Percentiles rank a stretch among this genome's conserved stretches.
These are phyloP conservation scores for Backusella tarrabulga DNA, from an alignment of 192 early-diverging fungal genomes.

Conservation along the genomic window DNA sequence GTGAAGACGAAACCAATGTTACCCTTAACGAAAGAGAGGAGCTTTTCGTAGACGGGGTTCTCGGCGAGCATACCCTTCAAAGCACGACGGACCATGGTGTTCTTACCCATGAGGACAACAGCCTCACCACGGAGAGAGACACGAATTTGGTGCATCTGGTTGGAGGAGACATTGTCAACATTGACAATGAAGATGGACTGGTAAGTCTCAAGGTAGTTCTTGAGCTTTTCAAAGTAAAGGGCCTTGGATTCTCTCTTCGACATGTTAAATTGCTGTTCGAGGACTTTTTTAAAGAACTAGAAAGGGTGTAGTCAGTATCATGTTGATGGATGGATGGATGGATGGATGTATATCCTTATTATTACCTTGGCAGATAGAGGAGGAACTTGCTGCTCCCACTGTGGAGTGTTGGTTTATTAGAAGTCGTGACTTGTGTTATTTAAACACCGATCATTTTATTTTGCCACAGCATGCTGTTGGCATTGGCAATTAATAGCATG, in stretches of 20 bases:
- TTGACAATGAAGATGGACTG: no score
- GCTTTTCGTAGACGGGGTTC: slow-evolving; percentile 76
- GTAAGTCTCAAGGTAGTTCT: slow-evolving; percentile 82
- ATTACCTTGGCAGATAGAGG: slow-evolving; percentile 8
- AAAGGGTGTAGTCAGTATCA: neutral
- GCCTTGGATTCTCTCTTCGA: slow-evolving; percentile 98
- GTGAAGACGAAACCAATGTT: slow-evolving; percentile 99
- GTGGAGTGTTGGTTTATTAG: neutral
- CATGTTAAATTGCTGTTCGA: slow-evolving; percentile 78
- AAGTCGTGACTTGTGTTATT: neutral
- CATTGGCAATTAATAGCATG: no score
- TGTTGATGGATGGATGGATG: slow-evolving; percentile 31
- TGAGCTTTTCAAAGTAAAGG: slow-evolving; percentile 94
- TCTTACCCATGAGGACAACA: no score
- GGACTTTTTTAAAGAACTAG: slow-evolving; percentile 46
- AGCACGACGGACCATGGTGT: slow-evolving; percentile 59
- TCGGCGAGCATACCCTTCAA: slow-evolving; percentile 61
- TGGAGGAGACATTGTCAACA: no score
- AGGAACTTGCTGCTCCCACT: neutral
- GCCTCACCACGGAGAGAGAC: no score
- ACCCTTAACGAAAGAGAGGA: slow-evolving; percentile 83
- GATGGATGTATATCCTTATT: neutral
- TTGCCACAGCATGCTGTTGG: no score
- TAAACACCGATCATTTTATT: neutral
- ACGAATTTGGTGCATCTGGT: no score